Evolutionary conservation across 805 yeast species (phyloP), one percentile per base, ranked within the genome.

Genomic region (Starmera amethionina): DNA sequence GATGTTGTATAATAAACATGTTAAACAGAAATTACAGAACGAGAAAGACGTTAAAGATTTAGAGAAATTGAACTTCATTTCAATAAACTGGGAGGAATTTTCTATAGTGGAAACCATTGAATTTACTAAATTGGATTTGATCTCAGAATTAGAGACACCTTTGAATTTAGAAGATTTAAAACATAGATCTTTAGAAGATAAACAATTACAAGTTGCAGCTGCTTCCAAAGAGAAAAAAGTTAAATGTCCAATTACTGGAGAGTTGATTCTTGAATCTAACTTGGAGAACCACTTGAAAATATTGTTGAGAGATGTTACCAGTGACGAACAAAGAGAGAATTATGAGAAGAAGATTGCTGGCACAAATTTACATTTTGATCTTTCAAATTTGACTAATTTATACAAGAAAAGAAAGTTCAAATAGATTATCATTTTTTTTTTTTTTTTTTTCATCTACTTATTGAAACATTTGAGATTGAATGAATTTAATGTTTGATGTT

Each of bases 41-140:
- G 62, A 62, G 8, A 55, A 55, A 31, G 49, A 55, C 43, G 48
- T 47, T 43, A 58, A 67, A 49, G 59, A 62, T 44, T 45, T 56
- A 40, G 38, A 58, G 54, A 69, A 68, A 42, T 47, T 76, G 5
- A 79, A 73, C 34, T 85, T 71, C 60, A 86, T 89, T 0, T 73
- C 82, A 9, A 79, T 87, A 18, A 88, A 89, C 60, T 90, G 98
- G 98, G 79, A 79, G 41, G 85, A 83, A 46, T 90, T 89, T 54
- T 67, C 70, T 2, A 67, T 85, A 14, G 81, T 85, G 8, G 86
- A 79, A 38, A 76, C 80, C 2, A 67, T 88, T 12, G 77, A 70
- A 37, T 81, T 87, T 47, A 74, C 75, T 13, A 77, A 75, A 2
- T 59, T 74, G 7, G 88, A 80, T 55, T 67, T 70, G 43, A 73